A percentile compares a stretch with the other conserved stretches of the same genome.
These are phyloP conservation scores for Dalbergia oliveri DNA, from an alignment of 306 rosid genomes.

Conservation along the genomic window DNA sequence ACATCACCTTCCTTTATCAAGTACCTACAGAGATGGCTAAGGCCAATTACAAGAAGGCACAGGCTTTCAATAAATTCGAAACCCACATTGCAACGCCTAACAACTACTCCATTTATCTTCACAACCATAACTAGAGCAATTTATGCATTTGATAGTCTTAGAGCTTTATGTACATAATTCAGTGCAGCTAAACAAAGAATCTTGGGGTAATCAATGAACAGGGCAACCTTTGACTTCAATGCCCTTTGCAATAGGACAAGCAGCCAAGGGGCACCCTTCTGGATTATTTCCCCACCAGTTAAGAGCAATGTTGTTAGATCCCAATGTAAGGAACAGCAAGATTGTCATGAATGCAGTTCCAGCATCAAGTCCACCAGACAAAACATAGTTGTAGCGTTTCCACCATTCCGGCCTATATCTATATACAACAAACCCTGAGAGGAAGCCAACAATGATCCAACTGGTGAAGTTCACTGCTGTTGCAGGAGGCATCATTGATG, in stretches of 20 bases:
- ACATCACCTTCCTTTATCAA: neutral
- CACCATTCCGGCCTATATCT: conserved; percentile 64
- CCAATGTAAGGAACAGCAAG: conserved; percentile 62
- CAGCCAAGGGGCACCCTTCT: conserved; percentile 80
- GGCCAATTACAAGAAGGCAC: neutral
- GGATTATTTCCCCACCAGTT: conserved; percentile 76
- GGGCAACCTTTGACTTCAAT: conserved; percentile 62
- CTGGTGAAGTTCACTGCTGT: conserved; percentile 76
- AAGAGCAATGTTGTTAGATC: conserved; percentile 45
- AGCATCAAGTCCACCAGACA: conserved; percentile 88
- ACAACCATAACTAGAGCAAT: neutral
- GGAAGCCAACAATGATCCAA: conserved; percentile 66
- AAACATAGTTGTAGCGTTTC: conserved; percentile 71
- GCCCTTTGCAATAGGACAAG: conserved; percentile 76
- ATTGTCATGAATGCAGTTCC: conserved; percentile 86
- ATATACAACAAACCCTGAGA: conserved; percentile 63
- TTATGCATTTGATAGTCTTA: neutral
- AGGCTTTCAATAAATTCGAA: neutral
- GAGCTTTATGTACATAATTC: neutral
- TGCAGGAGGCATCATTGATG: conserved; percentile 86
- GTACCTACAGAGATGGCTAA: conserved; percentile 5
- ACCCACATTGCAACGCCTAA: neutral
- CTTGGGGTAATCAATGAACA: conserved; percentile 16
- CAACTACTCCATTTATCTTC: too few relatives aligned
- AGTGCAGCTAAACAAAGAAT: neutral